phyloP scores from a whole-genome alignment of 352 stramenopile genomes.

The Phytophthora foliorum region DNA sequence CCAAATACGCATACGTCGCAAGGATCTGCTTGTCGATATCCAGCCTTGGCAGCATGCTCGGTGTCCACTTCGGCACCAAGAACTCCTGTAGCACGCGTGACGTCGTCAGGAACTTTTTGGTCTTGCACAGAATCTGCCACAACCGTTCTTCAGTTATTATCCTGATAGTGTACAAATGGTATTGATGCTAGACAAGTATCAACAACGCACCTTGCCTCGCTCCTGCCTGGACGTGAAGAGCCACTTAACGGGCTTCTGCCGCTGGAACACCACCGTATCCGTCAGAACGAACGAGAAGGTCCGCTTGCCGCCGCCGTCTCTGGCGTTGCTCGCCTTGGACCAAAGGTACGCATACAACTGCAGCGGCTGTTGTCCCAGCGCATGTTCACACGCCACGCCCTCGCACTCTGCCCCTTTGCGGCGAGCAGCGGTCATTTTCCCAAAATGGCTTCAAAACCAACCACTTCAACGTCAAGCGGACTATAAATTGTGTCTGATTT shows the following conservation, averaged over 20 bases:
- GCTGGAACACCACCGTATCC: conserved; percentile 81
- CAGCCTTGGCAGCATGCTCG: conserved; percentile 18
- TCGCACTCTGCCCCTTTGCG: conserved; percentile 63
- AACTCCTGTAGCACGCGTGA: conserved; percentile 65
- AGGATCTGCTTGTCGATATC: conserved; percentile 53
- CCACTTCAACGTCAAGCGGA: neutral
- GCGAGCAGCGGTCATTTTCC: conserved; percentile 24
- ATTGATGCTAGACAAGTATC: neutral
- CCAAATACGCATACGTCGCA: conserved; percentile 64
- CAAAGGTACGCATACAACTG: conserved; percentile 73
- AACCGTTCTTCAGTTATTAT: neutral
- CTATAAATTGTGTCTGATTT: conserved; percentile 2
- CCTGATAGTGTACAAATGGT: neutral
- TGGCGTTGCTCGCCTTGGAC: conserved; percentile 42
- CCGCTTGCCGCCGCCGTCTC: conserved; percentile 15
- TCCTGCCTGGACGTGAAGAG: conserved; percentile 83
- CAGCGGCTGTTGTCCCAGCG: conserved; percentile 66
- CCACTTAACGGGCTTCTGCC: conserved; percentile 74
- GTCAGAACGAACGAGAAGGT: conserved; percentile 62
- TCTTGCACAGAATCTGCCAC: conserved; percentile 68
- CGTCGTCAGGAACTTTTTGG: conserved; percentile 62
- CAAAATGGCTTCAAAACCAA: conserved; percentile 32
- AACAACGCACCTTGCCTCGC: conserved; percentile 54
- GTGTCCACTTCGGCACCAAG: conserved; percentile 34
- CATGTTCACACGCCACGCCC: conserved; percentile 73